phyloP scores from a whole-genome alignment of 495 filamentous ascomycete genomes.

The Friedmanniomyces endolithicus region DNA sequence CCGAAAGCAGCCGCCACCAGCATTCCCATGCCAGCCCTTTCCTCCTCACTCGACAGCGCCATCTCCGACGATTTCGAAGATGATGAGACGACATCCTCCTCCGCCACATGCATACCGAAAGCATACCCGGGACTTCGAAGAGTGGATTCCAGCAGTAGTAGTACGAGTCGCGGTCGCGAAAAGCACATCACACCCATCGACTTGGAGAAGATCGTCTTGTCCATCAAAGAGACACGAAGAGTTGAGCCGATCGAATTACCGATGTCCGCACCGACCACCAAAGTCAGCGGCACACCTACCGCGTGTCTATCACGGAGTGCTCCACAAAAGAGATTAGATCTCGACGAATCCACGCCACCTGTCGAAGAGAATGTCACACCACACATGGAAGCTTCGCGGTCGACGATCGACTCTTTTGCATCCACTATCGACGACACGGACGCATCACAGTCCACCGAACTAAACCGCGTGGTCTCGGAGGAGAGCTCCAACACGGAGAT shows the following conservation, averaged over 20 bases:
- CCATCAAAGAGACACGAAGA: constrained; percentile 67
- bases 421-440: constrained; percentile 31
- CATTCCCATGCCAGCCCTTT: constrained; percentile 58
- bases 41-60: constrained; percentile 79
- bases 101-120: constrained; percentile 41
- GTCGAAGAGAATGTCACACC: constrained; percentile 22
- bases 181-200: constrained; percentile 83
- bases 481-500: constrained; percentile 33
- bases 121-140: constrained; percentile 45
- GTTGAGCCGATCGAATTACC: constrained; percentile 44
- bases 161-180: constrained; percentile 57
- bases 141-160: constrained; percentile 37
- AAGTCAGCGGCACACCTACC: constrained; percentile 9
- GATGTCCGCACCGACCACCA: constrained; percentile 10
- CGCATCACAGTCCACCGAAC: constrained; percentile 13
- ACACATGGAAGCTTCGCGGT: constrained; percentile 13
- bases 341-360: not conserved
- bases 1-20: constrained; percentile 19
- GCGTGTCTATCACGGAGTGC: constrained; percentile 9
- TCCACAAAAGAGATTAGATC: not conserved
- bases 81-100: constrained; percentile 55
- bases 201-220: constrained; percentile 79
- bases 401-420: constrained; percentile 27
- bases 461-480: constrained; percentile 25
- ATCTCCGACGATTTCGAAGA: constrained; percentile 47